Evolutionary conservation across 2,329 filamentous ascomycete species (phyloP).

Genomic region (Clonostachys byssicola): DNA sequence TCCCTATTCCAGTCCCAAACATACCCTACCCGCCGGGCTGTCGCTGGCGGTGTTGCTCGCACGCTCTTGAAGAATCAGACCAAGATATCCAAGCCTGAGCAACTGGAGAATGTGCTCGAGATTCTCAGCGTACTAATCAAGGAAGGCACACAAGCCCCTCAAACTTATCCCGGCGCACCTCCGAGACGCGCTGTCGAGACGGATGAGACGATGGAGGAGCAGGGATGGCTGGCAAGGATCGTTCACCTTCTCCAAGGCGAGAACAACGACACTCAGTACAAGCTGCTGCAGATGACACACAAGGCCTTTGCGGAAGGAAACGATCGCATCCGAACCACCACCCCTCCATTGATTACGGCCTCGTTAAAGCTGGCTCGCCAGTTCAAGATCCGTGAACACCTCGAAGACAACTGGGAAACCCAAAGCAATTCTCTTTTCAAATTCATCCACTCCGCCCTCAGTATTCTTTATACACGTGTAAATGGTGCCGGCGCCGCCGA

Average conservation of each 20-base stretch:
- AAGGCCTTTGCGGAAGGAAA: constrained; percentile 90
- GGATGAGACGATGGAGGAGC: constrained; percentile 96
- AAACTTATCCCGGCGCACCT: constrained; percentile 77
- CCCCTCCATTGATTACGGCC: constrained; percentile 84
- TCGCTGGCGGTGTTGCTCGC: constrained; percentile 83
- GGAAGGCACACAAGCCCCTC: constrained; percentile 81
- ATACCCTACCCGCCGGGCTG: constrained; percentile 84
- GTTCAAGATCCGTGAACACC: constrained; percentile 89
- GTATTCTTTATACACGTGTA: constrained; percentile 82
- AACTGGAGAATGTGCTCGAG: constrained; percentile 85
- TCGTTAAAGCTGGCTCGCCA: constrained; percentile 84
- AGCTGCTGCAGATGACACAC: constrained; percentile 80
- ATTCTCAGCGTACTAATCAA: constrained; percentile 89
- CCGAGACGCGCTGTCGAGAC: constrained; percentile 78
- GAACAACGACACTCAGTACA: constrained; percentile 91
- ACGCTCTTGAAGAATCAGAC: constrained; percentile 81
- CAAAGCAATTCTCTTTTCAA: constrained; percentile 80
- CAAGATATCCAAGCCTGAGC: constrained; percentile 68
- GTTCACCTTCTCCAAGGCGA: constrained; percentile 81
- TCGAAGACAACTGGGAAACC: constrained; percentile 58
- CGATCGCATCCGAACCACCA: constrained; percentile 93
- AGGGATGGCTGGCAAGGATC: constrained; percentile 92
- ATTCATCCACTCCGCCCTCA: constrained; percentile 87
- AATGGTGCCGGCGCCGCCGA: constrained; percentile 76
- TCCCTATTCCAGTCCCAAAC: constrained; percentile 87